A percentile compares a stretch with the other conserved stretches of the same genome.
Conservation (phyloP, 176 grass and related monocot species). For the Musa beccarii region DNA sequence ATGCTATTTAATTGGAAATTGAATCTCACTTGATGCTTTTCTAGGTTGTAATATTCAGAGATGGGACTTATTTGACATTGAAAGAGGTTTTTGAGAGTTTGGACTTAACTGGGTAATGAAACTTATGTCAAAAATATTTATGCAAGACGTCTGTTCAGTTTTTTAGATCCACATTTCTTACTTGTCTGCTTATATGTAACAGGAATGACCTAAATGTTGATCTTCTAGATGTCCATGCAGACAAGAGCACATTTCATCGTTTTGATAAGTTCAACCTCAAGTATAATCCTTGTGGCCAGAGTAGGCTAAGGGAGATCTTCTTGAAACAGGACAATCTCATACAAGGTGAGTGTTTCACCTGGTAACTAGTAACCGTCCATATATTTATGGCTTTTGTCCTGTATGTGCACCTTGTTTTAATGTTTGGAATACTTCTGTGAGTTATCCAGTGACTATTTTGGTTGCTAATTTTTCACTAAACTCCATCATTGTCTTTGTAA, state of each 20-base stretch:
- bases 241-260: conserved; percentile 96
- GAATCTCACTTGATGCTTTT: conserved; percentile 22
- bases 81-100: conserved; percentile 95
- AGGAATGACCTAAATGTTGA: conserved; percentile 94
- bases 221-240: conserved; percentile 91
- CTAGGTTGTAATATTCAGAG: conserved; percentile 88
- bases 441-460: neutral
- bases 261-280: conserved; percentile 98
- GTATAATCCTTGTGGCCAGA: conserved; percentile 90
- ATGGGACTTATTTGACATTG: conserved; percentile 89
- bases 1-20: neutral
- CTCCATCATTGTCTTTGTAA: neutral
- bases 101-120: conserved; percentile 82
- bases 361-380: neutral
- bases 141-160: neutral
- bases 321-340: conserved; percentile 95
- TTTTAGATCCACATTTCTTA: neutral
- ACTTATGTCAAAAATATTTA: neutral
- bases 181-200: conserved; percentile 9
- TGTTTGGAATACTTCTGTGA: neutral
- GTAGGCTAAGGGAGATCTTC: conserved; percentile 89
- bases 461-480: neutral
- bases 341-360: conserved; percentile 37
- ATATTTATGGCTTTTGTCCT: neutral
- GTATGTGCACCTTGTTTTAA: neutral